phyloP scores from a whole-genome alignment of 1,139 yeast species.

The Candida sp. region DNA sequence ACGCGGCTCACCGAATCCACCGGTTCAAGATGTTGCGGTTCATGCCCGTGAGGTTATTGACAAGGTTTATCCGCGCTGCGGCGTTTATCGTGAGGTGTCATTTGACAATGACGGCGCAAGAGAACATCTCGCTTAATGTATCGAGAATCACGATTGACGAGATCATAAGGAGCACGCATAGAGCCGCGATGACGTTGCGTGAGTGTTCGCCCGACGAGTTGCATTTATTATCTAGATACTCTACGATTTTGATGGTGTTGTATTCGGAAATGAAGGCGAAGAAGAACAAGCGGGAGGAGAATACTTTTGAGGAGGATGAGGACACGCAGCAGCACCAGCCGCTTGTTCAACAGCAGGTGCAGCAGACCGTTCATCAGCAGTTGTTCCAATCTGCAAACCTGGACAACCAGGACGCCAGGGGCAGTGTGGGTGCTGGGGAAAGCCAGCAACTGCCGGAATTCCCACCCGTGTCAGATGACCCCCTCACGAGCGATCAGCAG shows the following conservation, averaged over 20 bases:
- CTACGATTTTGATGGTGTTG: conserved; percentile 78
- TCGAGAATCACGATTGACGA: conserved; percentile 74
- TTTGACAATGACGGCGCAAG: conserved; percentile 62
- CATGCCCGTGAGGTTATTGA: conserved; percentile 93
- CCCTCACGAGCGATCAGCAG: neutral
- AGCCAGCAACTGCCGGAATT: too few species aligned
- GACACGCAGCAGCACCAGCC: neutral
- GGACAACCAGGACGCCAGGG: too few species aligned
- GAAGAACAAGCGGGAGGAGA: conserved; percentile 10
- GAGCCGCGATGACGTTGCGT: conserved; percentile 74
- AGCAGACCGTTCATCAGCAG: neutral
- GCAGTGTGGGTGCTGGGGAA: too few species aligned
- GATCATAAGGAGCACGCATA: conserved; percentile 67
- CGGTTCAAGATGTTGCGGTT: conserved; percentile 63
- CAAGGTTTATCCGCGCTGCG: conserved; percentile 87
- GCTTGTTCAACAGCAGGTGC: neutral
- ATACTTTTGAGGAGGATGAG: conserved; percentile 14
- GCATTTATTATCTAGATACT: conserved; percentile 81
- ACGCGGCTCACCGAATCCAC: conserved; percentile 75
- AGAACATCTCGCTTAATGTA: conserved; percentile 45
- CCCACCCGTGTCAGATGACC: too few species aligned
- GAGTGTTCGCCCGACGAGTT: conserved; percentile 92
- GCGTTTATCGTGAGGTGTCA: conserved; percentile 90
- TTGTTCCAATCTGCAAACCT: too few species aligned
- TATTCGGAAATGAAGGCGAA: conserved; percentile 73